Evolutionary conservation across 2,329 filamentous ascomycete genomes (phyloP).

Genomic region (Gyromitra esculenta): DNA sequence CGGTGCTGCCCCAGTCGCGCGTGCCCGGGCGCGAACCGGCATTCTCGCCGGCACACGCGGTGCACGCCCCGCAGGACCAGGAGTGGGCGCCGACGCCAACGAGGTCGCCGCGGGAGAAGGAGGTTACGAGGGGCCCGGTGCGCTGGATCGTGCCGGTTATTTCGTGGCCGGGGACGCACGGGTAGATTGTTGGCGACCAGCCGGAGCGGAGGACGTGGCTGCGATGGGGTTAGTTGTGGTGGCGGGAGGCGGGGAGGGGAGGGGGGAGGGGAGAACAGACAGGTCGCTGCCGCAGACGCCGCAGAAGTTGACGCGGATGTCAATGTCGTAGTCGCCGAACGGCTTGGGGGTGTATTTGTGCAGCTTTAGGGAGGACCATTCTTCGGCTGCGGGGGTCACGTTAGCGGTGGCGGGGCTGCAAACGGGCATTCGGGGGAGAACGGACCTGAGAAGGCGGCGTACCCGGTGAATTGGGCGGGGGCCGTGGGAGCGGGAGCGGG

Average conservation of each 20-base stretch:
- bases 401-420: background rate
- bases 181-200: conserved; percentile 41
- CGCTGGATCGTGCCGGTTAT: conserved; percentile 75
- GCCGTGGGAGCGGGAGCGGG: background rate
- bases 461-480: conserved; percentile 48
- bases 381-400: conserved; percentile 30
- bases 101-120: conserved; percentile 70
- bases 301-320: conserved; percentile 85
- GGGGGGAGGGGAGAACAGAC: conserved; percentile 61
- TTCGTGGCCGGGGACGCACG: conserved; percentile 62
- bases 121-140: conserved; percentile 72
- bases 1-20: conserved; percentile 2
- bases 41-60: conserved; percentile 64
- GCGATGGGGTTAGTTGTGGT: conserved; percentile 23
- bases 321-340: conserved; percentile 86
- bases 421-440: background rate
- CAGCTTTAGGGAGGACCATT: conserved; percentile 37
- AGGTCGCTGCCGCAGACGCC: conserved; percentile 79
- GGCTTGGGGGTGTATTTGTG: conserved; percentile 70
- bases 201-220: conserved; percentile 45
- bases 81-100: conserved; percentile 76
- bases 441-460: conserved; percentile 51
- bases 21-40: background rate
- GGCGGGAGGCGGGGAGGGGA: too few species aligned
- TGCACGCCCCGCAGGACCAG: conserved; percentile 72